Percentiles rank a stretch among this genome's conserved stretches.
phyloP scores from a whole-genome alignment of 2,329 filamentous ascomycete species.

The Orbilia javanica region DNA sequence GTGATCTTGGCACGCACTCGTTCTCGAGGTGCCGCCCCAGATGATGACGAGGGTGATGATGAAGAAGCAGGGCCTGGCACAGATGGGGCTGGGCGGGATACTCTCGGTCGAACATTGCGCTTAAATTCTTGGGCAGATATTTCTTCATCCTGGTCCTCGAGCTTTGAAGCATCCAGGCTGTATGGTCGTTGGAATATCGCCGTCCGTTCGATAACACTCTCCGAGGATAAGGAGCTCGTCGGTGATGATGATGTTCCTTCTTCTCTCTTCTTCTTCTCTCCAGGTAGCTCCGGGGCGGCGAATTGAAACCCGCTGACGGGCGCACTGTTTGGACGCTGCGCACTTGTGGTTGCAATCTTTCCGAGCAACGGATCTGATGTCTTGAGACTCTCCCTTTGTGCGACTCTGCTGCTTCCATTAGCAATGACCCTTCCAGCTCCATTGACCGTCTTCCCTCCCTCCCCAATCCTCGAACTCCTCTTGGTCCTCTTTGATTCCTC shows the following conservation, averaged over 20 bases:
- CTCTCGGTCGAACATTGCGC: conserved; percentile 39
- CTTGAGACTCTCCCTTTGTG: conserved; percentile 44
- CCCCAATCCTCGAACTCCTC: conserved; percentile 14
- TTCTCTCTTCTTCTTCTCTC: conserved; percentile 12
- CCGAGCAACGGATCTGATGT: conserved; percentile 51
- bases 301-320: conserved; percentile 45
- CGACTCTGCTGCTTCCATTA: conserved; percentile 27
- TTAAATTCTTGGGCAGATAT: conserved; percentile 38
- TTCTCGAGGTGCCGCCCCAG: conserved; percentile 13
- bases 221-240: conserved; percentile 2
- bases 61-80: background rate
- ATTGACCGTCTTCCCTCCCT: conserved; percentile 8
- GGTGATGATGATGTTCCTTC: conserved; percentile 1
- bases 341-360: conserved; percentile 42
- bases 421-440: conserved; percentile 23
- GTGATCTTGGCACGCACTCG: conserved; percentile 50
- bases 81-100: conserved; percentile 10
- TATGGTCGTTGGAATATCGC: conserved; percentile 33
- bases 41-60: background rate
- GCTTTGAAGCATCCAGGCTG: conserved; percentile 46
- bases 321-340: conserved; percentile 51
- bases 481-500: conserved; percentile 16
- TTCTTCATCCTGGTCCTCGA: conserved; percentile 37
- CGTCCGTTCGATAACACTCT: conserved; percentile 8
- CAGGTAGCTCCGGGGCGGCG: background rate